Evolutionary conservation across 2,329 filamentous ascomycete genomes (phyloP), one percentile per base, ranked within the genome.

Genomic region (Mycosphaerella sp.): DNA sequence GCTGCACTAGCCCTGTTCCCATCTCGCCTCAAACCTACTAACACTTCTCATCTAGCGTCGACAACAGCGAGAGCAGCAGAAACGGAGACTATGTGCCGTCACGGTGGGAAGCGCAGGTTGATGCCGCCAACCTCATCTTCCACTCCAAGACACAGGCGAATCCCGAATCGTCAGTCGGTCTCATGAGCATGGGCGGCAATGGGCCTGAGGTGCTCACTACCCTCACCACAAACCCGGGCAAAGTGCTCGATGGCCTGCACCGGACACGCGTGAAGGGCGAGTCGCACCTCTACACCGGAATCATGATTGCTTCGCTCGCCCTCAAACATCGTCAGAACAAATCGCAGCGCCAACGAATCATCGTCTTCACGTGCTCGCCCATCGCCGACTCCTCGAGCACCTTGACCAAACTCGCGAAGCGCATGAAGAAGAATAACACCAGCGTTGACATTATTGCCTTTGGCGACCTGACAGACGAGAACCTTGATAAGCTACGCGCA

Each of bases 251-350:
- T 59, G 91, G 91, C 51, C 77, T 96, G 73, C 92, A 92, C 74
- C 85, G 87, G 67, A 98, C 89, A 59, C 95, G 95, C 80, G 95
- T 98, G 73, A 84, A 87, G 65, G 93, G 95, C 59, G 84, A 83
- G 50, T 84, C 87, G 59, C 89, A 97, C 72, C 81, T 98, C 51
- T 87, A 90, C 67, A 96, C 91, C 0, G 91, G 89, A 52, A 93
- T 98, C 69, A 93, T 96, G 73, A 89, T 98, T 59, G 93, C 93
- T 52, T 86, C 86, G 91, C 82, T 98, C 66, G 93, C 93, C 40
- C 81, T 98, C 66, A 97, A 97, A 77, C 93, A 98, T 76, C 86
- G 93, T 67, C 91, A 95, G 76, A 97, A 98, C 77, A 95, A 95
- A 74, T 89, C 89, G 46, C 93, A 97, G 75, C 84, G 89, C 65